Base-by-base conservation (phyloP, 2,329 filamentous ascomycete genomes). In the Exophiala oligosperma region DNA sequence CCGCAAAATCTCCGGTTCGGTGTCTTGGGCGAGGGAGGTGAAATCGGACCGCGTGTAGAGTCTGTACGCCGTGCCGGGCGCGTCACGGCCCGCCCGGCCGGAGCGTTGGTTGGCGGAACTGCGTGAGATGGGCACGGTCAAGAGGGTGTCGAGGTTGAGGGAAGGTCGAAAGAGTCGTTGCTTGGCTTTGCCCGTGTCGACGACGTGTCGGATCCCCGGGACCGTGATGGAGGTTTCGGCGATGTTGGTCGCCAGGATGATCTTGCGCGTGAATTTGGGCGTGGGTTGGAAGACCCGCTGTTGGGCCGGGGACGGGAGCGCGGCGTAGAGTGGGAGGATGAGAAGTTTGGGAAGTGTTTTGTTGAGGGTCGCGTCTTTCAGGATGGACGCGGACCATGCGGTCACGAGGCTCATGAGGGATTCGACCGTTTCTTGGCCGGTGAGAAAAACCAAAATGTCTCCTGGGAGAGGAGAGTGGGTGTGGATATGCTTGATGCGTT, bases 201-300 rank as follows among this genome's bases (percentile, higher is more conserved):
- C 83, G 8, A 99, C 93, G 66, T 89, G 94, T 3, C 91, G 85
- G 5, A 99, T 92, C 1, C 94, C 94, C 0, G 93, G 89, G 0
- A 99, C 92, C 0, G 94, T 99, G 59, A 99, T 90, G 1, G 94
- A 97, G 0, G 94, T 97, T 73, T 99, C 94, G n/a, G 94, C 94
- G 67, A 99, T 97, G 69, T 99, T 99, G 12, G 94, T 99, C 0
- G 92, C 88, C 0, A 99, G 78, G 0, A 99, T 92, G 11, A 97
- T 82, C 70, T 97, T 97, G 44, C 94, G 84, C 0, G 91, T 95
- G 2, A 85, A 83, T 55, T 84, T 84, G 0, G 85, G 84, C 23
- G 89, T 82, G 1, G 90, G 89, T 54, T 87, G 80, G 71, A 99
- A 97, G 8, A 95, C 92, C 23, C 86, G 84, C 64, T 96, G 90